Evolutionary conservation across 2,329 filamentous ascomycete species (phyloP), one percentile per base, ranked within the genome.

Genomic region (Xylariaceae sp.): DNA sequence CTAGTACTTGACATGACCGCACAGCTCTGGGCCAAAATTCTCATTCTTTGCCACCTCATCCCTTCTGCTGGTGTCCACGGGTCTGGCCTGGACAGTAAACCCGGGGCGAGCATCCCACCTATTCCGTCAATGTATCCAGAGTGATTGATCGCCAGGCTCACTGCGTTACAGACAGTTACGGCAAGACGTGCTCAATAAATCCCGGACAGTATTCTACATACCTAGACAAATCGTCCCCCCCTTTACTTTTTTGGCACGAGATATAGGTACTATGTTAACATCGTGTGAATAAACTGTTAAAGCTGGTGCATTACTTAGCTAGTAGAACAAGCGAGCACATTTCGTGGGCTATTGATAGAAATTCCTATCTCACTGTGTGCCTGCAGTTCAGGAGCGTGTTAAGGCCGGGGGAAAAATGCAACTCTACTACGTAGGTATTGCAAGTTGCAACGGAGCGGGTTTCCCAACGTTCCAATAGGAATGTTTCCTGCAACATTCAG

Each of bases 381-480:
- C 21, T 36, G 46, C 33, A 52, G 41, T 24, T 24, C 17, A 28
- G 17, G 19, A n/a, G 19, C 8, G 26, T 17, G n/a, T n/a, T n/a
- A n/a, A 17, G 23, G n/a, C 21, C 31, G 56, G 41, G 56, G 57
- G 55, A 56, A 56, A 49, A 47, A 66, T 67, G 62, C 52, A 60
- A 66, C 62, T 62, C 54, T 63, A 36, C n/a, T 21, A 19, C n/a
- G n/a, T n/a, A n/a, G 14, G 43, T 29, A 41, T 43, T 34, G 28
- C 19, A 28, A 41, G 33, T 50, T 64, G 60, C 57, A 59, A 61
- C 16, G 14, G 16, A n/a, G 28, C 58, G 51, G 57, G 37, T 19
- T 34, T 60, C 48, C 57, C 55, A 33, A 54, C 51, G 43, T 56
- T 54, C 65, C 67, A 68, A 68, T 69, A 61, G 64, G 61, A 65